phyloP scores from a whole-genome alignment of 177 flowering plant species.

The Tripterygium wilfordii region DNA sequence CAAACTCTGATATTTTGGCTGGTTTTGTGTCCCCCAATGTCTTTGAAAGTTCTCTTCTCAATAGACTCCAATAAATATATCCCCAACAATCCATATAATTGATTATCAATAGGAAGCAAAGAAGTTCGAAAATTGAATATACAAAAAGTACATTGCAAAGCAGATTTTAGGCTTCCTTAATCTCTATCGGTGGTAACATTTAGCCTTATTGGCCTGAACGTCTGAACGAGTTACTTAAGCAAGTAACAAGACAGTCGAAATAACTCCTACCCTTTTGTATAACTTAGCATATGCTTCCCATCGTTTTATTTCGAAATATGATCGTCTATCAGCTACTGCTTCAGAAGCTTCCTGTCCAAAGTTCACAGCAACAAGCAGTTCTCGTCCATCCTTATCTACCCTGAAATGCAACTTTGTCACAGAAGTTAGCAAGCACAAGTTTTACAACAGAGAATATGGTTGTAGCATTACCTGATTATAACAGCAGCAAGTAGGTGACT shows the following conservation, averaged over 20 bases:
- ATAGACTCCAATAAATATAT: too few species aligned
- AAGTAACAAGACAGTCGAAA: not conserved
- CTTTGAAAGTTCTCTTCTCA: too few species aligned
- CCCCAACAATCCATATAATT: too few species aligned
- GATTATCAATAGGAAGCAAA: too few species aligned
- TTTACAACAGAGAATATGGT: not conserved
- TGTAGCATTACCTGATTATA: slow-evolving; percentile 52
- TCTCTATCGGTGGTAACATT: too few species aligned
- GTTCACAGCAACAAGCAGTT: slow-evolving; percentile 91
- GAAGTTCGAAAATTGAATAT: too few species aligned
- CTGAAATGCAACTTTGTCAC: slow-evolving; percentile 37
- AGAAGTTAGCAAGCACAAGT: not conserved
- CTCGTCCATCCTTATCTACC: slow-evolving; percentile 76
- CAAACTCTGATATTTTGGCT: too few species aligned
- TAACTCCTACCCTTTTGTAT: slow-evolving; percentile 65
- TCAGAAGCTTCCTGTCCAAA: slow-evolving; percentile 84
- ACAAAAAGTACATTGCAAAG: too few species aligned
- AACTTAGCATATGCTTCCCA: slow-evolving; percentile 94
- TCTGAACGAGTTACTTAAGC: not conserved
- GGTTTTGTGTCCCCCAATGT: too few species aligned
- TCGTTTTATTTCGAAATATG: slow-evolving; percentile 54
- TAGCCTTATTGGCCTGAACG: too few species aligned
- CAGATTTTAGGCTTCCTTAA: too few species aligned
- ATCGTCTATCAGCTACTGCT: slow-evolving; percentile 85
- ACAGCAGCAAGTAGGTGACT: slow-evolving; percentile 93